Evolutionary conservation across 1,139 yeast species (phyloP), one percentile per base, ranked within the genome.

Genomic region (Blastobotrys elegans): DNA sequence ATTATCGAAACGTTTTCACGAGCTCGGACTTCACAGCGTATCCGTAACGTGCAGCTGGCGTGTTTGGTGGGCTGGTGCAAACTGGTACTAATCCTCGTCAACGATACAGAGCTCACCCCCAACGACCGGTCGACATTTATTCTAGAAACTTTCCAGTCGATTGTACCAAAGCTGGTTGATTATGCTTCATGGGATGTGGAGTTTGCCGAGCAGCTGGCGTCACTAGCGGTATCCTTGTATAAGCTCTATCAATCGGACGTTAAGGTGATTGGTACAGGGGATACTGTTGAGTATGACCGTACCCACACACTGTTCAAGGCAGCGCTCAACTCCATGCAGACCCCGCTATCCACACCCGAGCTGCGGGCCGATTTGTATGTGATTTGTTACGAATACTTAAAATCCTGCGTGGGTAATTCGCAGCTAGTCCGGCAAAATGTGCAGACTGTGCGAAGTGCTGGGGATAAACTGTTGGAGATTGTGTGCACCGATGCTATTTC

Each of bases 61-160:
- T 79, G 83, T 50, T 67, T 90, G 26, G 85, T 81, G 57, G 78
- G 95, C 0, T 90, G 97, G 97, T 81, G 84, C 30, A 84, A 83
- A 56, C 66, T 89, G 46, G 80, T 87, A 32, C 86, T 87, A 53
- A 80, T 88, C 3, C 66, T 88, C 43, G 80, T 86, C 6, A 73
- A 80, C 17, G 92, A 84, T 59, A 74, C 80, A 2, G 68, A 69
- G 17, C 56, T 78, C 51, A 62, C 65, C 4, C 58, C 70, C 0
- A 61, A 66, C 11, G 69, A 69, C 21, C 72, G 81, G 46, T 71
- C 78, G 0, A 77, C 79, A 43, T 84, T 90, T 56, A 79, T 88
- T 47, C 67, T 87, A 33, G 95, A 85, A 57, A 79, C 86, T 2
- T 80, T 89, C 56, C 94, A 88, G 57, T 72, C 77, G 8, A 73